A percentile compares a stretch with the other conserved stretches of the same genome.
Evolutionary conservation across 139 green algal species (phyloP).

Genomic region (Haematococcus sp.): DNA sequence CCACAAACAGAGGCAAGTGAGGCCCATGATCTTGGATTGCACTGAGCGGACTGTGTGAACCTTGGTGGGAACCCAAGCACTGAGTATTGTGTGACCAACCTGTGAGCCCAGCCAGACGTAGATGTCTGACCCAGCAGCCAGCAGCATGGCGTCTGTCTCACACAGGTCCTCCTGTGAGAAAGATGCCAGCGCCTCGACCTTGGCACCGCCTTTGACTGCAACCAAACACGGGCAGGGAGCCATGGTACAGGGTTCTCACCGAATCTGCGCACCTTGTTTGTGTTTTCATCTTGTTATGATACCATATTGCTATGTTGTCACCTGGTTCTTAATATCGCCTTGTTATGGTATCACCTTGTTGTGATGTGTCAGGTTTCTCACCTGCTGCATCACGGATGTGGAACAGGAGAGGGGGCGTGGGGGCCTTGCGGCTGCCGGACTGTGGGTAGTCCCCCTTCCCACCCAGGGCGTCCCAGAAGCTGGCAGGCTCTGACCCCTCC

Average conservation of each 20-base stretch:
- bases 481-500: slow-evolving; percentile 11
- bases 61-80: too few species aligned
- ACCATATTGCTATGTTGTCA: too few species aligned
- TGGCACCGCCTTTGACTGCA: not conserved
- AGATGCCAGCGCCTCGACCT: not conserved
- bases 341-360: too few species aligned
- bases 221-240: not conserved
- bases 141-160: slow-evolving; percentile 7
- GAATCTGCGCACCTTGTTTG: too few species aligned
- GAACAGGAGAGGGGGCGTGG: slow-evolving; percentile 5
- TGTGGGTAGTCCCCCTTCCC: slow-evolving; percentile 13
- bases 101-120: not conserved
- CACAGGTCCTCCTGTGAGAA: slow-evolving; percentile 10
- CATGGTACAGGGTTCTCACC: too few species aligned
- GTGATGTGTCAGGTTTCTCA: too few species aligned
- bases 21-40: too few species aligned
- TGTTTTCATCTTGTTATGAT: too few species aligned
- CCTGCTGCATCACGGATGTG: slow-evolving; percentile 5
- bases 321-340: too few species aligned
- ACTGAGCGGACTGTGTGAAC: too few species aligned
- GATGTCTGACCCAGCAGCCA: not conserved
- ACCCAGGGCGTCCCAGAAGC: slow-evolving; percentile 14
- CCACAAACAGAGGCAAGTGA: too few species aligned
- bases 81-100: not conserved
- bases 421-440: not conserved